phyloP scores from a whole-genome alignment of 345 rosid species.

The Eucalyptus dawsonii region DNA sequence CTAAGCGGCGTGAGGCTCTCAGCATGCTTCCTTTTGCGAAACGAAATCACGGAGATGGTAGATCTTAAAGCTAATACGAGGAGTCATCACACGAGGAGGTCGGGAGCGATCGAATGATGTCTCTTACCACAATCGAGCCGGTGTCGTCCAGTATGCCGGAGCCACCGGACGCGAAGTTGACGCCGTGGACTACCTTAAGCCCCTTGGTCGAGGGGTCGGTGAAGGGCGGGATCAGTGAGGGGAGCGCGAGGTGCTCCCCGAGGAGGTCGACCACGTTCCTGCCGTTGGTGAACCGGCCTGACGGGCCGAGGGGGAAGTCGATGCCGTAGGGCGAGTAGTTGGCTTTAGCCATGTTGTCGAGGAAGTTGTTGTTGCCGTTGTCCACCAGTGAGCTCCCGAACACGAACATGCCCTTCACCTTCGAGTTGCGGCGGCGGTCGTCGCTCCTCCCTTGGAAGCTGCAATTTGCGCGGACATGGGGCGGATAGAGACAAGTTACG shows the following conservation, averaged over 20 bases:
- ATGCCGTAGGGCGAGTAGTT: slow-evolving; percentile 48
- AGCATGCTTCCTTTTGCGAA: neutral
- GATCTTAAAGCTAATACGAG: neutral
- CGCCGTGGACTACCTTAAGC: slow-evolving; percentile 22
- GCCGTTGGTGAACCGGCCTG: slow-evolving; percentile 58
- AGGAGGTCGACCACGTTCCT: slow-evolving; percentile 45
- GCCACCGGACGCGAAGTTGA: slow-evolving; percentile 48
- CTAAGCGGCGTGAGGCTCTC: neutral
- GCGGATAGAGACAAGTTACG: neutral
- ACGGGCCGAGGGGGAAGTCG: slow-evolving; percentile 39
- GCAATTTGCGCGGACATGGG: neutral
- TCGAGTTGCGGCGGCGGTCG: neutral
- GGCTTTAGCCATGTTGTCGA: slow-evolving; percentile 21
- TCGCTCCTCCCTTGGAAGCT: neutral
- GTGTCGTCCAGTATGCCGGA: slow-evolving; percentile 54
- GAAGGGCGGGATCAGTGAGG: slow-evolving; percentile 25
- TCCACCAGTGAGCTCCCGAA: slow-evolving; percentile 64
- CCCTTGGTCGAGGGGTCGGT: slow-evolving; percentile 30
- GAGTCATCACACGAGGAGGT: neutral
- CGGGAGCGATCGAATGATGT: neutral
- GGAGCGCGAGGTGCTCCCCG: slow-evolving; percentile 17
- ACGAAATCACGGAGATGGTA: neutral
- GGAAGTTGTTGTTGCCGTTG: slow-evolving; percentile 60
- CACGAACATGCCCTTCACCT: slow-evolving; percentile 41
- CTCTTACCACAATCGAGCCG: slow-evolving; percentile 26